Evolutionary conservation across 768 basidiomycete species (phyloP).

Genomic region (Phaffia australis): DNA sequence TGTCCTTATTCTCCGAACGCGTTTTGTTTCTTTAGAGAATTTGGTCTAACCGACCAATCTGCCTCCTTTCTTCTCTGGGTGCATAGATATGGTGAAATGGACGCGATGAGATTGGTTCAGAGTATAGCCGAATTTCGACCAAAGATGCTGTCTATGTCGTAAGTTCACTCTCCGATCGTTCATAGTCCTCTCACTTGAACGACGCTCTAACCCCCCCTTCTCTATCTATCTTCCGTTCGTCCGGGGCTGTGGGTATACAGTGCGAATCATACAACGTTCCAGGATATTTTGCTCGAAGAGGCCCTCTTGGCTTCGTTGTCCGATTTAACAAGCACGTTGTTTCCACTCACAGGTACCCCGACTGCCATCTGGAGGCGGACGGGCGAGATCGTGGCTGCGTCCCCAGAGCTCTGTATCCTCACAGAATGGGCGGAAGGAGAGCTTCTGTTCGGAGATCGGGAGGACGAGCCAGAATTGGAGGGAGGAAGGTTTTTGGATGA

Average conservation of each 20-base stretch:
- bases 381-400: conserved; percentile 93
- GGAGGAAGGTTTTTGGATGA: not conserved
- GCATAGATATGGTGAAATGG: conserved; percentile 8
- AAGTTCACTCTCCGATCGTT: not conserved
- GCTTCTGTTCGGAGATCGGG: conserved; percentile 49
- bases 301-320: not conserved
- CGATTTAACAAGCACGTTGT: conserved; percentile 10
- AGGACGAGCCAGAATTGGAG: not conserved
- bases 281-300: conserved; percentile 11
- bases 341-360: conserved; percentile 22
- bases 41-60: too few species aligned
- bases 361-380: conserved; percentile 78
- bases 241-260: not conserved
- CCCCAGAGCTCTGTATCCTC: conserved; percentile 89
- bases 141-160: conserved; percentile 21
- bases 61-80: too few species aligned
- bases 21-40: not conserved
- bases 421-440: conserved; percentile 84
- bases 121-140: conserved; percentile 22
- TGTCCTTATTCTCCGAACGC: not conserved
- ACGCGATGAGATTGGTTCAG: conserved; percentile 17
- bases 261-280: not conserved
- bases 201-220: not conserved
- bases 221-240: not conserved
- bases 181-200: not conserved